phyloP scores from a whole-genome alignment of 331 rosid genomes.

The Malus hybrid region DNA sequence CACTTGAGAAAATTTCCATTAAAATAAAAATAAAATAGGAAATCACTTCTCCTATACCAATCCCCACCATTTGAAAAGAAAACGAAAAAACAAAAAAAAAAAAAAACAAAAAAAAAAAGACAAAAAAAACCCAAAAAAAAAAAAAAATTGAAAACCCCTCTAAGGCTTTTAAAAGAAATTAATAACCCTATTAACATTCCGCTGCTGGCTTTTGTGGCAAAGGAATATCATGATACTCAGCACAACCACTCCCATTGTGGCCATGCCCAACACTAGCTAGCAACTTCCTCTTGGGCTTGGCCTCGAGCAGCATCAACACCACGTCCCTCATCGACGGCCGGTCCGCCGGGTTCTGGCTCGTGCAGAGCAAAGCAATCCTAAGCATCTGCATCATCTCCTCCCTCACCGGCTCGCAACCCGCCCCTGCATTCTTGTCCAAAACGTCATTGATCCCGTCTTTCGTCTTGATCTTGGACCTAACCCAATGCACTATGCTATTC shows the following conservation, averaged over 20 bases:
- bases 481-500: constrained; percentile 89
- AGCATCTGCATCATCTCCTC: constrained; percentile 92
- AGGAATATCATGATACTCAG: constrained; percentile 29
- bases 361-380: constrained; percentile 79
- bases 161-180: not conserved
- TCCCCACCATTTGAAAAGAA: constrained; percentile 60
- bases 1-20: constrained; percentile 42
- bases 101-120: not conserved
- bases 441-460: constrained; percentile 48
- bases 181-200: constrained; percentile 41
- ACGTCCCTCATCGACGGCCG: constrained; percentile 95
- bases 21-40: constrained; percentile 32
- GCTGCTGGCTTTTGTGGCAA: constrained; percentile 39
- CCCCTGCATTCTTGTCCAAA: constrained; percentile 67
- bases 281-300: constrained; percentile 70
- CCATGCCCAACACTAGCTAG: constrained; percentile 12
- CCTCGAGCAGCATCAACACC: constrained; percentile 76
- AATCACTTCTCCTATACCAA: constrained; percentile 89
- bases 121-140: not conserved
- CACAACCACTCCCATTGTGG: constrained; percentile 13
- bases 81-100: not conserved
- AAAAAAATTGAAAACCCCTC: constrained; percentile 8
- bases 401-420: constrained; percentile 49
- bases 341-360: constrained; percentile 67
- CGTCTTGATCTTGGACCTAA: constrained; percentile 45